These are phyloP conservation scores for Dryas integrifolia DNA, from an alignment of 331 rosid genomes.

Conservation along the genomic window DNA sequence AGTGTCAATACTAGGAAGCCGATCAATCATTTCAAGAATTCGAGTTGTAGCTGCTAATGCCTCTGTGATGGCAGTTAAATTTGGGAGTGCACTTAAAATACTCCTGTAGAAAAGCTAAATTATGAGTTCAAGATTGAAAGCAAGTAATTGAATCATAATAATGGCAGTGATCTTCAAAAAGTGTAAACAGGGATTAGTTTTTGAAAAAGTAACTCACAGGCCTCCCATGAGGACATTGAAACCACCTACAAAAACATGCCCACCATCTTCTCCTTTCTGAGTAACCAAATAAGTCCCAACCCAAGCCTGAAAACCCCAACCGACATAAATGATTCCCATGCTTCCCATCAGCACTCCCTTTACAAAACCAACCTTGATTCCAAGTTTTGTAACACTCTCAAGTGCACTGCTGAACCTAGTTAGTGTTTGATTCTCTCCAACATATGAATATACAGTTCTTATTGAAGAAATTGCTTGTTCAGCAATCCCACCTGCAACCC, in stretches of 20 bases:
- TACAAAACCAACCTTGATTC: conserved; percentile 65
- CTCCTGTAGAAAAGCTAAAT: conserved; percentile 48
- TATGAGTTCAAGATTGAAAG: conserved; percentile 19
- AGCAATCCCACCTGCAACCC: conserved; percentile 80
- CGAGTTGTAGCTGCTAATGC: conserved; percentile 71
- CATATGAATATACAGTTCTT: conserved; percentile 80
- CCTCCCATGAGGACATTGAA: conserved; percentile 92
- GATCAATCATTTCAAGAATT: conserved; percentile 68
- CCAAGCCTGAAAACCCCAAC: conserved; percentile 98
- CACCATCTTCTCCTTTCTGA: conserved; percentile 72
- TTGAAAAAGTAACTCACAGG: conserved; percentile 56
- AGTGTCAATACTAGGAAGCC: conserved; percentile 61
- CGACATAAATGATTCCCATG: conserved; percentile 71
- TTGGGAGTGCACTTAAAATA: conserved; percentile 85
- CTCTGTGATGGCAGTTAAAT: conserved; percentile 72
- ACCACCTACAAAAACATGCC: conserved; percentile 79
- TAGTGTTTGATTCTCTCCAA: conserved; percentile 72
- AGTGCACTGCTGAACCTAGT: conserved; percentile 67
- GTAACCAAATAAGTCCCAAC: conserved; percentile 75
- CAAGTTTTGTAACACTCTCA: conserved; percentile 56
- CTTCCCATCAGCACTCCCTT: conserved; percentile 91
- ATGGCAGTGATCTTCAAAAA: neutral
- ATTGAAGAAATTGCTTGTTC: conserved; percentile 86
- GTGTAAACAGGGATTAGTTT: neutral
- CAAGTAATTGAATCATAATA: conserved; percentile 4